phyloP scores from a whole-genome alignment of 1,284 basidiomycete species.

The Puccinia coronata region DNA sequence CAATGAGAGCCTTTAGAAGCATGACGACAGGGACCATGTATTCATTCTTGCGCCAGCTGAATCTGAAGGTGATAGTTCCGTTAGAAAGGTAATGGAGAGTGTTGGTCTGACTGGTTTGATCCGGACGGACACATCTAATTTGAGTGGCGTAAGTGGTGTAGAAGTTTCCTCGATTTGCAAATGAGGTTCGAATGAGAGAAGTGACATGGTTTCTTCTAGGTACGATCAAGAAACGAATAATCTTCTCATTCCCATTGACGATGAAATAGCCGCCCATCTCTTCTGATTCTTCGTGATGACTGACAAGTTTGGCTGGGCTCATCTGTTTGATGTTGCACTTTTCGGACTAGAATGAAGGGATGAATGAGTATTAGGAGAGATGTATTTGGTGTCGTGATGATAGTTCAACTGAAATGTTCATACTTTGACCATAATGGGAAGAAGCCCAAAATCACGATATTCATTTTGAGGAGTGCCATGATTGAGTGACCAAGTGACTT shows the following conservation, averaged over 20 bases:
- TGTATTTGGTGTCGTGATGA: slow-evolving; percentile 15
- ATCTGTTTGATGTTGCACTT: slow-evolving; percentile 86
- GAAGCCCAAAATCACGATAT: slow-evolving; percentile 81
- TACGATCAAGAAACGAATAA: slow-evolving; percentile 94
- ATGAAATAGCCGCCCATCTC: slow-evolving; percentile 99
- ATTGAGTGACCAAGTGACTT: slow-evolving; percentile 83
- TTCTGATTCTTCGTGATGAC: slow-evolving; percentile 90
- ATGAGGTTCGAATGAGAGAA: slow-evolving; percentile 80
- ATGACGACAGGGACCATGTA: slow-evolving; percentile 98
- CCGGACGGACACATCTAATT: slow-evolving; percentile 87
- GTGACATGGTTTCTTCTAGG: slow-evolving; percentile 86
- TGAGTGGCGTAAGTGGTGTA: slow-evolving; percentile 93
- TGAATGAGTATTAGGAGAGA: neutral
- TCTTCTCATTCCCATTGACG: slow-evolving; percentile 97
- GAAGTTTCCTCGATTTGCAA: slow-evolving; percentile 85
- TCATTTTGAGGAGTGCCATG: slow-evolving; percentile 72
- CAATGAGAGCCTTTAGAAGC: slow-evolving; percentile 90
- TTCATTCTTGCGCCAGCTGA: slow-evolving; percentile 97
- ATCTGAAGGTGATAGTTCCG: slow-evolving; percentile 90
- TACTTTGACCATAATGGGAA: slow-evolving; percentile 96
- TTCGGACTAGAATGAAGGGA: slow-evolving; percentile 68
- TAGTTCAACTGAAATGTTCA: slow-evolving; percentile 58
- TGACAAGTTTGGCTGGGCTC: slow-evolving; percentile 82
- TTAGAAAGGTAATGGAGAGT: slow-evolving; percentile 96
- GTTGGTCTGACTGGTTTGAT: slow-evolving; percentile 91